These are phyloP conservation scores for Paramecium bursaria DNA, from an alignment of 73 alveolate genomes.

Conservation along the genomic window DNA sequence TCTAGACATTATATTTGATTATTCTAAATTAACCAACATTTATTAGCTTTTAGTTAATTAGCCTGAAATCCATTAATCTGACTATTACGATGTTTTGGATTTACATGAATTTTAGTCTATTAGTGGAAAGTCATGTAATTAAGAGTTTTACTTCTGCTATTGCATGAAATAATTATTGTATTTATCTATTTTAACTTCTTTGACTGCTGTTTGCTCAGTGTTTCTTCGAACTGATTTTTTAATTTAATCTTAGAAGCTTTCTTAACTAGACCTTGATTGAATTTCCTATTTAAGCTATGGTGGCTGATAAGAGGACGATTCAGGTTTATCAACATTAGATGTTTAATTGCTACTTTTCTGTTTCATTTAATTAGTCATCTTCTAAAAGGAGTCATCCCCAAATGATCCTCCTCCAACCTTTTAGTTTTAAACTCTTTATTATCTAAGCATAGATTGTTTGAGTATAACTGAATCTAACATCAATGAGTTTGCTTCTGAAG, in stretches of 20 bases:
- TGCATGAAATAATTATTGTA: constrained; percentile 17
- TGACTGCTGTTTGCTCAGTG: constrained; percentile 17
- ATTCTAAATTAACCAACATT: too few relatives aligned
- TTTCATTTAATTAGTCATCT: constrained; percentile 15
- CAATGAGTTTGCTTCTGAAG: background rate
- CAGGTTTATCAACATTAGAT: too few relatives aligned
- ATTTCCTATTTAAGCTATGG: background rate
- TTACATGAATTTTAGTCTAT: background rate
- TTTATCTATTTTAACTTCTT: background rate
- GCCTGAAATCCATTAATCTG: too few relatives aligned
- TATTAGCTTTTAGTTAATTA: too few relatives aligned
- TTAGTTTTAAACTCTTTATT: constrained; percentile 21
- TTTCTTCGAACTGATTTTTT: background rate
- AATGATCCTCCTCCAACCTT: constrained; percentile 34
- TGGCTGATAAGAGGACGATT: too few relatives aligned
- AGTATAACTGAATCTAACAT: background rate
- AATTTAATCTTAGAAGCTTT: constrained; percentile 8
- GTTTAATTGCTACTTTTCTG: too few relatives aligned
- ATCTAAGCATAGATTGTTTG: background rate
- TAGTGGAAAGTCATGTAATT: too few relatives aligned
- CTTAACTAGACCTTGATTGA: constrained; percentile 5
- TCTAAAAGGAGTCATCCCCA: background rate
- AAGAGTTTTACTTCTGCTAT: background rate
- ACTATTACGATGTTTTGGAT: too few relatives aligned
- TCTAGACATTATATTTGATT: too few relatives aligned